Evolutionary conservation across 2,329 filamentous ascomycete species (phyloP).

Genomic region (Blumeria hordei): DNA sequence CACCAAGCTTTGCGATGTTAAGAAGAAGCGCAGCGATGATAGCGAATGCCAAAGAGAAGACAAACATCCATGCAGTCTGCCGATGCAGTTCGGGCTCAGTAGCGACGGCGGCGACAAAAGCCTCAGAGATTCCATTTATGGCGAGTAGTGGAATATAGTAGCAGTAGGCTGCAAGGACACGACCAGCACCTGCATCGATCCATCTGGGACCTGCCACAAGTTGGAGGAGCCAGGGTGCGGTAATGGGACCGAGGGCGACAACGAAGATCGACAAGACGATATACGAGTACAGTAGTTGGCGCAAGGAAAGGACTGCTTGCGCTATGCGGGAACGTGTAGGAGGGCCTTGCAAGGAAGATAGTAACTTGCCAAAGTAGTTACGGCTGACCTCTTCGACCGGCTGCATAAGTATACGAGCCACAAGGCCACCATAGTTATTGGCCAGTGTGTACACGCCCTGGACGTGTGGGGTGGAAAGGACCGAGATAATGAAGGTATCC

Average conservation of each 20-base stretch:
- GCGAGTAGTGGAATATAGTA: slow-evolving; percentile 86
- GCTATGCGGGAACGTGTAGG: slow-evolving; percentile 7
- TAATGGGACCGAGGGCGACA: slow-evolving; percentile 45
- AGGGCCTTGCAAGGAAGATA: slow-evolving; percentile 19
- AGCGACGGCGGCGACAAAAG: slow-evolving; percentile 76
- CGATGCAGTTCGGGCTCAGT: slow-evolving; percentile 45
- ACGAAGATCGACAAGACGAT: slow-evolving; percentile 45
- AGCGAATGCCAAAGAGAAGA: slow-evolving; percentile 56
- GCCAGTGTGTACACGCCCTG: slow-evolving; percentile 86
- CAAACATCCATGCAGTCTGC: slow-evolving; percentile 67
- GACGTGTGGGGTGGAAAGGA: slow-evolving; percentile 50
- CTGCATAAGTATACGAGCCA: slow-evolving; percentile 77
- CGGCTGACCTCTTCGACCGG: slow-evolving; percentile 87
- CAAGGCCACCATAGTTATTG: slow-evolving; percentile 77
- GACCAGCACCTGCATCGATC: slow-evolving; percentile 46
- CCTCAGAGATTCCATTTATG: slow-evolving; percentile 74
- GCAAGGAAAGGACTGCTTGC: slow-evolving; percentile 24
- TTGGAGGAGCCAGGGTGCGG: slow-evolving; percentile 48
- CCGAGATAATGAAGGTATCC: slow-evolving; percentile 67
- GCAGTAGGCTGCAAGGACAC: slow-evolving; percentile 58
- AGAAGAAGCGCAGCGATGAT: slow-evolving; percentile 53
- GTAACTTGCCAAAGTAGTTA: slow-evolving; percentile 65
- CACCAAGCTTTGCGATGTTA: slow-evolving; percentile 42
- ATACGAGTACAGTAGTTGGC: slow-evolving; percentile 47
- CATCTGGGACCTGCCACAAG: slow-evolving; percentile 58